Base-by-base conservation (phyloP, 208 protist genomes). In the Leishmania guyanensis region DNA sequence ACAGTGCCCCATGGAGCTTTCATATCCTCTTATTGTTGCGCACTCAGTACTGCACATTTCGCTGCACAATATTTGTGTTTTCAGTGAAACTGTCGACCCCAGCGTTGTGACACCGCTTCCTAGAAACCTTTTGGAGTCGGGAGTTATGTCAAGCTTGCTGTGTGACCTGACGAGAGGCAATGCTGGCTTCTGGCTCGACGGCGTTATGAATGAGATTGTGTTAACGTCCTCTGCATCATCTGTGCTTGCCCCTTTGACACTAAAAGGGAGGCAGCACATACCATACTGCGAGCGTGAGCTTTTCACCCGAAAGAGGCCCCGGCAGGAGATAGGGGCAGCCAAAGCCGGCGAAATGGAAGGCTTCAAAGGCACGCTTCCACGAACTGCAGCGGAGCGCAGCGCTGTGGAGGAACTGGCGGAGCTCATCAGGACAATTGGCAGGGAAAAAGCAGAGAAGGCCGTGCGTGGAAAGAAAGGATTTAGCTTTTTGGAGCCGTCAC, bases 1-100 rank as follows among this genome's bases (percentile, higher is more conserved):
- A 29, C 92, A 97, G 68, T 96, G 94, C 58, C 94, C 94, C 43
- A 72, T 94, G 9, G 92, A 95, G 82, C 64, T 96, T 65, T 95
- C 92, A 17, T 95, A 96, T 80, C 91, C 94, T 20, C 73, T 96
- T 22, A 81, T 97, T 50, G 69, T 92, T 8, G 85, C 86, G 1
- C 91, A 94, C 54, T 92, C 85, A n/a, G 79, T 90, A 36, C 80
- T 97, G 14, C 91, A 97, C 87, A 96, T 93, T 81, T 86, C 90
- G 5, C 69, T 95, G 26, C 87, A 93, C 80, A 97, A 97, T 65
- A 92, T 92, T 77, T 90, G 85, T 62, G 84, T 96, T n/a, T 92
- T 97, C 82, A 76, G 93, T 62, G 92, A 96, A 60, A 87, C 82
- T 22, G 54, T 50, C 14, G 79, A 70, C 39, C 64, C 87, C 22